Conservation (phyloP, 768 basidiomycete species). For the Lactarius akahatsu region DNA sequence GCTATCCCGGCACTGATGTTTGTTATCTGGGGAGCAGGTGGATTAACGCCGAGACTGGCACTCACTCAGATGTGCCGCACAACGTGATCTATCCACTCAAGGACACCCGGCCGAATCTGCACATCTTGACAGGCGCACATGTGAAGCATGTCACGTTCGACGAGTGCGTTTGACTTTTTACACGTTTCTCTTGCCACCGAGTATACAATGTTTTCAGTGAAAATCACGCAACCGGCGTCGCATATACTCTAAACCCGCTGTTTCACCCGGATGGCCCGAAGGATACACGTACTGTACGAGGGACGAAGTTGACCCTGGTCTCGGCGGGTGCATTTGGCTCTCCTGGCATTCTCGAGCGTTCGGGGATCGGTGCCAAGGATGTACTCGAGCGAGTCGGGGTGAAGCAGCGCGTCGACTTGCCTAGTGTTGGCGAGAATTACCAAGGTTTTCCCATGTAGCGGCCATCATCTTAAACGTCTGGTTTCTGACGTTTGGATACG, state of each 20-base stretch:
- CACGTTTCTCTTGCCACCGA: not conserved
- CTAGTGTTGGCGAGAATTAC: slow-evolving; percentile 43
- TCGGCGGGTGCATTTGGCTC: slow-evolving; percentile 45
- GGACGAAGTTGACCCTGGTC: slow-evolving; percentile 40
- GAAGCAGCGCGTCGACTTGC: slow-evolving; percentile 36
- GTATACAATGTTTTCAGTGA: no score
- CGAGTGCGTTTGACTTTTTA: slow-evolving; percentile 31
- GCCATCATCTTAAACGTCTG: no score
- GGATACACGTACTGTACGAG: slow-evolving; percentile 31
- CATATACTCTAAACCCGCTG: slow-evolving; percentile 36
- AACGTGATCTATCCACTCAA: slow-evolving; percentile 41
- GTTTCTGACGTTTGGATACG: slow-evolving; percentile 2
- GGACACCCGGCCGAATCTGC: slow-evolving; percentile 35
- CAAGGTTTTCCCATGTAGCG: slow-evolving; percentile 32
- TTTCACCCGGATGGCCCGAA: slow-evolving; percentile 29
- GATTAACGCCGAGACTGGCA: slow-evolving; percentile 49
- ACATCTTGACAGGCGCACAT: slow-evolving; percentile 35
- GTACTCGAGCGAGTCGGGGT: slow-evolving; percentile 37
- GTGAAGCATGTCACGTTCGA: slow-evolving; percentile 41
- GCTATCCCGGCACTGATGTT: not conserved
- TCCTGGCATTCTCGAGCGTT: slow-evolving; percentile 55
- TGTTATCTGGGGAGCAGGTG: slow-evolving; percentile 42
- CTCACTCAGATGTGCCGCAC: slow-evolving; percentile 53
- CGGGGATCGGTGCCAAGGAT: slow-evolving; percentile 41
- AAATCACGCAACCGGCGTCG: slow-evolving; percentile 41